These are phyloP conservation scores for Botryobasidium botryosum DNA, from an alignment of 768 basidiomycete genomes.

Conservation along the genomic window DNA sequence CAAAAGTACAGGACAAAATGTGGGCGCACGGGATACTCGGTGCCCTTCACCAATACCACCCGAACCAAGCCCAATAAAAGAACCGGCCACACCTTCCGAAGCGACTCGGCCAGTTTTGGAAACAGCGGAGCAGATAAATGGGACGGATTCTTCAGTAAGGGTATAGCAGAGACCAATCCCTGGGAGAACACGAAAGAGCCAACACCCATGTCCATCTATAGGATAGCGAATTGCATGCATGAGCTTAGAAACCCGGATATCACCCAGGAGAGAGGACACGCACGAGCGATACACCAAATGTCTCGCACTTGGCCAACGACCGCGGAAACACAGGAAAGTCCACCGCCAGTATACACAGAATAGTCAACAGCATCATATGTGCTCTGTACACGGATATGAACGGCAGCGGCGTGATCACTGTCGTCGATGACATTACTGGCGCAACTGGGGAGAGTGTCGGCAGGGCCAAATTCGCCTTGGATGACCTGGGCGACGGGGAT, in stretches of 20 bases:
- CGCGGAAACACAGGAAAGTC: constrained; percentile 91
- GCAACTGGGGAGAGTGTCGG: neutral
- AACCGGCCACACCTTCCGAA: constrained; percentile 49
- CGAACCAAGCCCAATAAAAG: constrained; percentile 58
- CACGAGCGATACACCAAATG: constrained; percentile 87
- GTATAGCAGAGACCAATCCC: constrained; percentile 78
- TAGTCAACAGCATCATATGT: constrained; percentile 90
- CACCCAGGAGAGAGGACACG: constrained; percentile 13
- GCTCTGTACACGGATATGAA: constrained; percentile 78
- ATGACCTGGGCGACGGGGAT: constrained; percentile 1
- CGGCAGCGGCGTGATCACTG: constrained; percentile 31
- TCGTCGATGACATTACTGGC: neutral
- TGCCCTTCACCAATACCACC: constrained; percentile 75
- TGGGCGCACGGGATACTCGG: constrained; percentile 74
- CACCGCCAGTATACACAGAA: constrained; percentile 83
- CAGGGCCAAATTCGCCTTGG: neutral
- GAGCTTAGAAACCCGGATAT: constrained; percentile 1
- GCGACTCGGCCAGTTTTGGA: constrained; percentile 33
- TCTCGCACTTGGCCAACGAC: constrained; percentile 77
- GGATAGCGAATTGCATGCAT: neutral
- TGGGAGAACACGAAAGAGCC: constrained; percentile 96
- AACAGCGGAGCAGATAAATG: constrained; percentile 33
- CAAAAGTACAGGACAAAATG: neutral
- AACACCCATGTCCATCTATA: constrained; percentile 95
- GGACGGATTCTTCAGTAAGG: constrained; percentile 46